A percentile compares a stretch with the other conserved stretches of the same genome.
These are phyloP conservation scores for Botrytis galanthina DNA, from an alignment of 2,329 filamentous ascomycete species.

Conservation along the genomic window DNA sequence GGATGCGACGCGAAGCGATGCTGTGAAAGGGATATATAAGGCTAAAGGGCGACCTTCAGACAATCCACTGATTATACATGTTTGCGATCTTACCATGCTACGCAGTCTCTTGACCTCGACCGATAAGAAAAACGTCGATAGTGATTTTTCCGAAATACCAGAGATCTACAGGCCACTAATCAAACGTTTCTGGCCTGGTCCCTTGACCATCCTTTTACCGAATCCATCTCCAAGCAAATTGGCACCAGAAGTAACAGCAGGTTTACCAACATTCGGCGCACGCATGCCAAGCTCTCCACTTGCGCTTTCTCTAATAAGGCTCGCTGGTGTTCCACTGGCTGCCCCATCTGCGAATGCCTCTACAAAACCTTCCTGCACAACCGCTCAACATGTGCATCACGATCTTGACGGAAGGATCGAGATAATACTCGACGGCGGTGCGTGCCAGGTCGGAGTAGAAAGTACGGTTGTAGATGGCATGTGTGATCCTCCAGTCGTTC, in stretches of 20 bases:
- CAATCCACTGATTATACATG: constrained; percentile 92
- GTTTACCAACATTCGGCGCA: constrained; percentile 78
- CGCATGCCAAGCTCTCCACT: constrained; percentile 84
- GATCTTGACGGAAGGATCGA: constrained; percentile 81
- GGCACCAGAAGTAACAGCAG: constrained; percentile 89
- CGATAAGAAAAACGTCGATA: constrained; percentile 34
- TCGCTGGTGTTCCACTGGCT: constrained; percentile 75
- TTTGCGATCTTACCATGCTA: constrained; percentile 63
- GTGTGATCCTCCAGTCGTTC: constrained; percentile 72
- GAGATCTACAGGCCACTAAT: constrained; percentile 70
- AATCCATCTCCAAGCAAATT: constrained; percentile 68
- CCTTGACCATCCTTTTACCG: constrained; percentile 84
- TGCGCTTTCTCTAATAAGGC: constrained; percentile 82
- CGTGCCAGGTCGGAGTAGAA: constrained; percentile 86
- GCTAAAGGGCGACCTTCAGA: constrained; percentile 90
- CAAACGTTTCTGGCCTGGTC: constrained; percentile 86
- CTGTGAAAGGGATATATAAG: constrained; percentile 87
- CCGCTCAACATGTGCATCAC: constrained; percentile 82
- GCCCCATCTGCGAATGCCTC: constrained; percentile 94
- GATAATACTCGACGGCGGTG: constrained; percentile 83
- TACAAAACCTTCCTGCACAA: constrained; percentile 87
- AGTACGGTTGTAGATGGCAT: constrained; percentile 95
- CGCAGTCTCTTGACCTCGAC: constrained; percentile 28
- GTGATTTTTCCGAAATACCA: constrained; percentile 32
- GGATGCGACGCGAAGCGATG: constrained; percentile 80